Conservation (phyloP, 768 basidiomycete species). For the Termitomyces eurrhizus region DNA sequence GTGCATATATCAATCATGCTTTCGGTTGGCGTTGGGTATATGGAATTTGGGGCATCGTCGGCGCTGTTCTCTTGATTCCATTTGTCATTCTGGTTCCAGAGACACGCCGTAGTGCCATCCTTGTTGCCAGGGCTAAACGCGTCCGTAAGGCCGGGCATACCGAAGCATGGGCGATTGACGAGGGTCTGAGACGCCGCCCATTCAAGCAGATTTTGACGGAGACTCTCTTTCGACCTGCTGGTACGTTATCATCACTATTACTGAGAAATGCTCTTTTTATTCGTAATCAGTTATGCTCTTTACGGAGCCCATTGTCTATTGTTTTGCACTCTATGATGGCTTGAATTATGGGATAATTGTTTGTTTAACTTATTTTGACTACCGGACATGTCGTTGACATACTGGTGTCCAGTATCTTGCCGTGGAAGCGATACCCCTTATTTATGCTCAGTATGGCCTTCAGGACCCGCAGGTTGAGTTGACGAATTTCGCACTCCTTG, state of each 20-base stretch:
- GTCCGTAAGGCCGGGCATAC: constrained; percentile 13
- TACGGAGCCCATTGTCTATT: constrained; percentile 22
- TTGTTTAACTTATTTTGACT: neutral
- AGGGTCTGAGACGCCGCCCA: constrained; percentile 14
- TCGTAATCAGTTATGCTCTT: constrained; percentile 16
- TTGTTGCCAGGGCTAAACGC: constrained; percentile 15
- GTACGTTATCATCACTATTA: constrained; percentile 4
- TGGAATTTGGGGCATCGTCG: constrained; percentile 20
- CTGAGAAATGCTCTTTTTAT: too few species aligned
- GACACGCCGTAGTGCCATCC: constrained; percentile 19
- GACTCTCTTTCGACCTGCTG: constrained; percentile 18
- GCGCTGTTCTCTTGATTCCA: constrained; percentile 14
- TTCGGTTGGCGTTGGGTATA: constrained; percentile 22
- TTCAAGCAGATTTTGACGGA: constrained; percentile 15
- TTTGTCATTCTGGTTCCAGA: constrained; percentile 18
- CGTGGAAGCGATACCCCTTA: constrained; percentile 18
- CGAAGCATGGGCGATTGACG: constrained; percentile 18
- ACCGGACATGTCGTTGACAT: neutral
- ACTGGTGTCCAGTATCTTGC: constrained; percentile 16
- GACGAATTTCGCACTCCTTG: constrained; percentile 15
- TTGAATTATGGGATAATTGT: constrained; percentile 21
- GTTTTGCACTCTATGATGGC: constrained; percentile 20
- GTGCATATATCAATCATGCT: constrained; percentile 16
- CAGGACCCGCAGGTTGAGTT: constrained; percentile 15
- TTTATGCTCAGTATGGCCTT: constrained; percentile 18